A percentile compares a stretch with the other conserved stretches of the same genome.
These are phyloP conservation scores for Rasamsonia emersonii DNA, from an alignment of 2,329 filamentous ascomycete species.

Conservation along the genomic window DNA sequence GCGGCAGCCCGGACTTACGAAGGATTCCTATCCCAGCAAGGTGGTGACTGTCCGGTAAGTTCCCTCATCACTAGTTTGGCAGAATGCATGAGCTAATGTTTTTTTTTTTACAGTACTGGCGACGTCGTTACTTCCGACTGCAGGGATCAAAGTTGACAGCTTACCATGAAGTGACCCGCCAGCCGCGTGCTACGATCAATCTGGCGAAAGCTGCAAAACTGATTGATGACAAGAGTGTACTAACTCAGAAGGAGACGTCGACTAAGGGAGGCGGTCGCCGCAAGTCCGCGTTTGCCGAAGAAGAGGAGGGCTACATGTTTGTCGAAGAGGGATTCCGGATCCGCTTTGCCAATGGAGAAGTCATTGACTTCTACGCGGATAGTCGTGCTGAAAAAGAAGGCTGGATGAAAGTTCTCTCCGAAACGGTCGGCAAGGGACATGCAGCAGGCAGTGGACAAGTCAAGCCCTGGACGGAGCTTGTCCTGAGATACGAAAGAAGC, in stretches of 20 bases:
- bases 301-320: conserved; percentile 99
- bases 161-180: conserved; percentile 89
- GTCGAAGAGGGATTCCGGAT: conserved; percentile 99
- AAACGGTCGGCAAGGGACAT: conserved; percentile 54
- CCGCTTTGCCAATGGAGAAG: conserved; percentile 94
- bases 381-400: conserved; percentile 77
- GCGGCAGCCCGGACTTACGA: conserved; percentile 71
- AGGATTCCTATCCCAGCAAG: conserved; percentile 88
- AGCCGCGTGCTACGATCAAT: conserved; percentile 95
- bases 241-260: conserved; percentile 75
- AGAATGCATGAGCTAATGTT: conserved; percentile 27
- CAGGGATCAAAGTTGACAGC: conserved; percentile 85
- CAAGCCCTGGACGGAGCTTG: conserved; percentile 55
- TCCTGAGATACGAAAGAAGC: conserved; percentile 42
- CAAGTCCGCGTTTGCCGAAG: conserved; percentile 92
- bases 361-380: conserved; percentile 98
- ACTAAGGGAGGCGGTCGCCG: conserved; percentile 71
- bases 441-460: conserved; percentile 32
- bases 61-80: neutral
- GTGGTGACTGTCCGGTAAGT: conserved; percentile 92
- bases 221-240: conserved; percentile 79
- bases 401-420: conserved; percentile 84
- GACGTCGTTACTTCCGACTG: conserved; percentile 93
- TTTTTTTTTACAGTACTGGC: conserved; percentile 66
- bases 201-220: conserved; percentile 84